A percentile compares a stretch with the other conserved stretches of the same genome.
Conservation (phyloP, 306 rosid genomes). For the peach (Prunus persica) region Prunus_persica_NCBIv2 NC_034009.1:1524001-1524500, state of each 20-base stretch:
- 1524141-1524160: slow-evolving; percentile 92
- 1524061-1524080: slow-evolving; percentile 99
- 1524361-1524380: background rate
- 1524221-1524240: background rate
- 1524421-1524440: background rate
- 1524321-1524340: background rate
- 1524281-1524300: background rate
- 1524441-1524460: background rate
- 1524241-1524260: background rate
- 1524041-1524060: slow-evolving; percentile 90
- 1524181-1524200: background rate
- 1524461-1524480: background rate
- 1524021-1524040: background rate
- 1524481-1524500: background rate
- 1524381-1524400: background rate
- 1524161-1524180: slow-evolving; percentile 35
- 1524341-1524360: background rate
- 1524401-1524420: background rate
- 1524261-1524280: background rate
- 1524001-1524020: background rate
- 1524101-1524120: slow-evolving; percentile 91
- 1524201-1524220: slow-evolving; percentile 3
- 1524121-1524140: slow-evolving; percentile 94
- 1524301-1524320: background rate
- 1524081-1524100: slow-evolving; percentile 94